A percentile compares a stretch with the other conserved stretches of the same genome.
Conservation (phyloP, 1,284 basidiomycete species). For the Bondarzewia mesenterica region DNA sequence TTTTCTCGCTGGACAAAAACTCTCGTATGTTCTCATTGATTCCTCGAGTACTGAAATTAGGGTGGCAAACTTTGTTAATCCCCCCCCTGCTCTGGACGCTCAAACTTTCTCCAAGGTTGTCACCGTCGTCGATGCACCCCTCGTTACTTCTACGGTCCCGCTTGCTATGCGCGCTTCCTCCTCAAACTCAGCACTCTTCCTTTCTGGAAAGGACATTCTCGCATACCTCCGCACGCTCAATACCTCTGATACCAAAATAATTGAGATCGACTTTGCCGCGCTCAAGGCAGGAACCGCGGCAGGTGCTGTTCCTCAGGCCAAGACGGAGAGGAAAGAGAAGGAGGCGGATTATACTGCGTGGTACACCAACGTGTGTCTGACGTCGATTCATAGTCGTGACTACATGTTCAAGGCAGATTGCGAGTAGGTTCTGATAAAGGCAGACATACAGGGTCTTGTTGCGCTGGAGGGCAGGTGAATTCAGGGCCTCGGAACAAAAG, state of each 20-base stretch:
- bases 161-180: slow-evolving; percentile 75
- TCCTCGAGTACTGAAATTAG: slow-evolving; percentile 5
- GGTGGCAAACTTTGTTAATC: slow-evolving; percentile 57
- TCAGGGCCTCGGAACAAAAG: no score
- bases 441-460: no score
- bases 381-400: not conserved
- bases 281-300: slow-evolving; percentile 41
- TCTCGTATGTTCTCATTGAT: slow-evolving; percentile 42
- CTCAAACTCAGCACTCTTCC: slow-evolving; percentile 63
- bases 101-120: slow-evolving; percentile 71
- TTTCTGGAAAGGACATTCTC: slow-evolving; percentile 70
- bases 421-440: slow-evolving; percentile 86
- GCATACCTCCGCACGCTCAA: slow-evolving; percentile 69
- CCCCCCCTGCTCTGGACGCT: slow-evolving; percentile 65
- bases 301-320: slow-evolving; percentile 23
- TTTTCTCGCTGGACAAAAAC: slow-evolving; percentile 82
- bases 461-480: no score
- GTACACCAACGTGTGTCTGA: slow-evolving; percentile 74
- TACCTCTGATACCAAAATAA: slow-evolving; percentile 50
- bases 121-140: slow-evolving; percentile 72
- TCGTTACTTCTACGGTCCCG: slow-evolving; percentile 53
- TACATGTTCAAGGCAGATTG: slow-evolving; percentile 4
- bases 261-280: slow-evolving; percentile 68
- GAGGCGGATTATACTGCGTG: slow-evolving; percentile 89
- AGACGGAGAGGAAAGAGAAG: slow-evolving; percentile 62